These are phyloP conservation scores for Persicaria maculosa DNA, from an alignment of 148 eudicot species.

Conservation along the genomic window DNA sequence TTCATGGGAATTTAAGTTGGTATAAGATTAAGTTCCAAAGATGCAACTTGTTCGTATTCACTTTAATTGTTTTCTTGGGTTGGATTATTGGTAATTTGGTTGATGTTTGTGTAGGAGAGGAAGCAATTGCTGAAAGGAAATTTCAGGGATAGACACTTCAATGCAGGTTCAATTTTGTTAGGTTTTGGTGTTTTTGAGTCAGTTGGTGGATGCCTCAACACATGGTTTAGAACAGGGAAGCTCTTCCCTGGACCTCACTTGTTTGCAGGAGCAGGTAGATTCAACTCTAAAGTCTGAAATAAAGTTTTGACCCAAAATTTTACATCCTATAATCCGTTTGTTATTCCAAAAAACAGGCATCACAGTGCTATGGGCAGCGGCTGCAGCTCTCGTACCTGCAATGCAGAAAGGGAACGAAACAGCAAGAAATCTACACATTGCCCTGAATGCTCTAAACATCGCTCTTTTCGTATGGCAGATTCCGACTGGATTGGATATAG, in stretches of 20 bases:
- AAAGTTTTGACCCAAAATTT: neutral
- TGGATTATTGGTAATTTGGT: neutral
- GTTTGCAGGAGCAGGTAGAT: slow-evolving; percentile 88
- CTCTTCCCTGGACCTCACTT: slow-evolving; percentile 97
- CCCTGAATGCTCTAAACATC: slow-evolving; percentile 71
- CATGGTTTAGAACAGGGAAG: slow-evolving; percentile 85
- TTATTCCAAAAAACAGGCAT: slow-evolving; percentile 43
- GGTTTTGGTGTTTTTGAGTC: slow-evolving; percentile 83
- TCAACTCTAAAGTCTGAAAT: neutral
- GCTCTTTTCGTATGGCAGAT: slow-evolving; percentile 83
- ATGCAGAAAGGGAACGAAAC: slow-evolving; percentile 98
- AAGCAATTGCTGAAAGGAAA: slow-evolving; percentile 82
- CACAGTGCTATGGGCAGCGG: slow-evolving; percentile 93
- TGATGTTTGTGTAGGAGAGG: slow-evolving; percentile 49
- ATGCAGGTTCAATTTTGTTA: slow-evolving; percentile 82
- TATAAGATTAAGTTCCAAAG: neutral
- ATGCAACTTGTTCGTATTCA: neutral
- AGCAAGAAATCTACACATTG: slow-evolving; percentile 89
- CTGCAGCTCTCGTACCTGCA: slow-evolving; percentile 87
- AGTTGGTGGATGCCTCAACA: slow-evolving; percentile 76
- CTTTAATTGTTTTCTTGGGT: neutral
- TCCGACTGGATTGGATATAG: slow-evolving; percentile 86
- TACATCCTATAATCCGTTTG: neutral
- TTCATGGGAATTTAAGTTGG: neutral
- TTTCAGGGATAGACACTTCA: slow-evolving; percentile 84